Evolutionary conservation across 306 rosid genomes (phyloP).

Genomic region (Calophaca sinica): DNA sequence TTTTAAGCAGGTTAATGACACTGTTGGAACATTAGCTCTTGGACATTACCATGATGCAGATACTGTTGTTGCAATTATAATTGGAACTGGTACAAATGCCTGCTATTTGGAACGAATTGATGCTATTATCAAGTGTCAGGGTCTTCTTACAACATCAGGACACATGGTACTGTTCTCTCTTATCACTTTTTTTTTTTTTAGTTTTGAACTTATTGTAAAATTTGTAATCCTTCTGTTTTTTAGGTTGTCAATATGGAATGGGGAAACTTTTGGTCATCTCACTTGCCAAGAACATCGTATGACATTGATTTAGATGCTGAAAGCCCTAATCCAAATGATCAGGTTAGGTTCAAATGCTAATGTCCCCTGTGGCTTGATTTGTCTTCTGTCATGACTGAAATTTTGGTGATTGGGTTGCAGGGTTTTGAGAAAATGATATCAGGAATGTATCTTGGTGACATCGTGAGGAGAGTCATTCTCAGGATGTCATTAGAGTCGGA

Average conservation of each 20-base stretch:
- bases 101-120: slow-evolving; percentile 89
- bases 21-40: slow-evolving; percentile 90
- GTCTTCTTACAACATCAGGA: slow-evolving; percentile 78
- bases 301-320: slow-evolving; percentile 84
- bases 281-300: slow-evolving; percentile 85
- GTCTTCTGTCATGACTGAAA: slow-evolving; percentile 35
- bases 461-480: slow-evolving; percentile 87
- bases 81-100: slow-evolving; percentile 97
- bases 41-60: slow-evolving; percentile 88
- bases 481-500: slow-evolving; percentile 80
- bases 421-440: slow-evolving; percentile 98
- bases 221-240: slow-evolving; percentile 1
- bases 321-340: slow-evolving; percentile 93
- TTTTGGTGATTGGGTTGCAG: slow-evolving; percentile 55
- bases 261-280: slow-evolving; percentile 96
- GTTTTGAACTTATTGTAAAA: neutral
- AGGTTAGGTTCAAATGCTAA: slow-evolving; percentile 56
- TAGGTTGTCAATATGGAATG: slow-evolving; percentile 97
- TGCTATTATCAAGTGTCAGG: slow-evolving; percentile 89
- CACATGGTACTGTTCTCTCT: slow-evolving; percentile 66
- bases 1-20: slow-evolving; percentile 79
- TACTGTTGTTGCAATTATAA: slow-evolving; percentile 89
- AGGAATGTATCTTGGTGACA: slow-evolving; percentile 95
- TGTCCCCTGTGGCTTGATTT: slow-evolving; percentile 34
- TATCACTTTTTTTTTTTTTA: neutral